Percentiles rank a stretch among this genome's conserved stretches.
Conservation (phyloP, 2,329 filamentous ascomycete species). For the Tympanopsis confertula region DNA sequence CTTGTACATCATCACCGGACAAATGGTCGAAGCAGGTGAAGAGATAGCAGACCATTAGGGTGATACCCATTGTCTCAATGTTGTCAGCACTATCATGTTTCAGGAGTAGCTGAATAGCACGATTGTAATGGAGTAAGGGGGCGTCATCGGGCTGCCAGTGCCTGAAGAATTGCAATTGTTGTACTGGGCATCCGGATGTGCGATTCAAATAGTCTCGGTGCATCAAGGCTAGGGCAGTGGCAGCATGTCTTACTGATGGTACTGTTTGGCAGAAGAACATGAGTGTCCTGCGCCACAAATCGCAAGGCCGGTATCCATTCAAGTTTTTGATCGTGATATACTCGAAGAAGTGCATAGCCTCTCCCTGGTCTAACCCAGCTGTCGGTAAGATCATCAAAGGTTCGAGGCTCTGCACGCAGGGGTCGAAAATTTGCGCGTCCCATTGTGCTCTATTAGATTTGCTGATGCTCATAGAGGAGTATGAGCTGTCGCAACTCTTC, state of each 20-base stretch:
- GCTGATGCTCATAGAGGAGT: not conserved
- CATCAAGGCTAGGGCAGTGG: conserved; percentile 15
- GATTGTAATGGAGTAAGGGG: conserved; percentile 14
- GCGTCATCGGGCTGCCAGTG: conserved; percentile 7
- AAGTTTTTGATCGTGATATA: conserved; percentile 13
- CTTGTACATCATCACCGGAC: conserved; percentile 18
- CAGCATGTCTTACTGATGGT: conserved; percentile 19
- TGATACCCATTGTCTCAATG: conserved; percentile 14
- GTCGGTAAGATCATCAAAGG: conserved; percentile 11
- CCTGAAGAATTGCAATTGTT: conserved; percentile 2
- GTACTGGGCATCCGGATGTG: conserved; percentile 4
- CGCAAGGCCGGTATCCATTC: conserved; percentile 16
- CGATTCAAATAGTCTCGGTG: conserved; percentile 12
- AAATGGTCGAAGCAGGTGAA: conserved; percentile 24
- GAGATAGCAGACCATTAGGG: conserved; percentile 24
- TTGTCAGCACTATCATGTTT: conserved; percentile 9
- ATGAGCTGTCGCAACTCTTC: not conserved
- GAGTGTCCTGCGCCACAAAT: conserved; percentile 18
- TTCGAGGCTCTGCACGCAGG: conserved; percentile 6
- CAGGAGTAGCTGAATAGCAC: conserved; percentile 16
- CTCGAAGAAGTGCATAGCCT: conserved; percentile 17
- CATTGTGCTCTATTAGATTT: not conserved
- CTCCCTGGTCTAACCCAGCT: conserved; percentile 8
- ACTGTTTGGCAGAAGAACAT: conserved; percentile 21
- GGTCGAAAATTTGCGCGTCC: conserved; percentile 1